Conservation (phyloP, 805 yeast genomes). For the Myxozyma nipponensis region DNA sequence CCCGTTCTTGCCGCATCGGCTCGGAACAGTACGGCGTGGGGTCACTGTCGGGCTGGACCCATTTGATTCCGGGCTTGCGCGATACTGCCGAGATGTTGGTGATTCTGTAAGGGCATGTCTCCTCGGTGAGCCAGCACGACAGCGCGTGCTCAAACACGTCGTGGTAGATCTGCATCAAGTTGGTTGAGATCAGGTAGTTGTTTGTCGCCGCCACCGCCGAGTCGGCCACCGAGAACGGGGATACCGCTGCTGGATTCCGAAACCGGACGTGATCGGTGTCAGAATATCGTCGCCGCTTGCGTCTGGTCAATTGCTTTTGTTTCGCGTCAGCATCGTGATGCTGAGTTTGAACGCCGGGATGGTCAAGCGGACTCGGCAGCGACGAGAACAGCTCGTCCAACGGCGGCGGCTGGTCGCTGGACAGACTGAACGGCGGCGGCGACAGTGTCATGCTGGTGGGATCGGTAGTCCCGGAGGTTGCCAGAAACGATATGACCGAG, state of each 20-base stretch:
- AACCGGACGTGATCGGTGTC: no score
- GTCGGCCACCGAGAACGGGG: neutral
- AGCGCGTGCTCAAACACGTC: neutral
- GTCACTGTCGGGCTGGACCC: neutral
- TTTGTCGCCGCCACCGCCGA: neutral
- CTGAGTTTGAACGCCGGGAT: no score
- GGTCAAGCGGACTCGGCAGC: no score
- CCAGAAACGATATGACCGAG: no score
- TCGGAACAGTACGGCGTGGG: neutral
- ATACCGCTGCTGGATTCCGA: neutral
- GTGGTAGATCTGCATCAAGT: neutral
- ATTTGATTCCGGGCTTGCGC: neutral
- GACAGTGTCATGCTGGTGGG: no score
- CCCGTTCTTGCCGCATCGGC: neutral
- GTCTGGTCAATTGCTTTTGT: no score
- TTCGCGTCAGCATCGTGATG: no score
- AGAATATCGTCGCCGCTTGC: no score
- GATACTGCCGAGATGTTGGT: neutral
- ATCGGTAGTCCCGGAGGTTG: no score
- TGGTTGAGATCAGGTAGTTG: neutral
- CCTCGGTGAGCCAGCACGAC: slow-evolving; percentile 1
- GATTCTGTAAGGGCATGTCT: neutral
- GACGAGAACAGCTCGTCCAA: no score
- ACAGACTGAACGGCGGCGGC: no score
- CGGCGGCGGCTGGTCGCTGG: no score